Evolutionary conservation across 345 rosid species (phyloP).

Genomic region (Cardamine resedifolia): DNA sequence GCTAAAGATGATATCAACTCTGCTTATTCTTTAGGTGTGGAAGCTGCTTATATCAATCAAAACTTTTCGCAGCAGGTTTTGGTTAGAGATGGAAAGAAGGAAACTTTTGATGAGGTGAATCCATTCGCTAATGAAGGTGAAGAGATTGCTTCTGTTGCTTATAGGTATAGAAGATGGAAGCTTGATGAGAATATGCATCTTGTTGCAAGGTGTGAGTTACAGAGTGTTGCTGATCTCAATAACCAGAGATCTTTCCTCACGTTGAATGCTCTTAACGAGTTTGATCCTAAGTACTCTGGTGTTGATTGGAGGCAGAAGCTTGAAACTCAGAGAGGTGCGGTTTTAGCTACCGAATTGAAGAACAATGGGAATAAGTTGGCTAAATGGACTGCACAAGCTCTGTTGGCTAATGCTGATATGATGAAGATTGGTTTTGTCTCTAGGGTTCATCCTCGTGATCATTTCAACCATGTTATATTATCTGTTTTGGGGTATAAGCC

Average conservation of each 20-base stretch:
- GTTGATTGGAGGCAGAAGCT: constrained; percentile 98
- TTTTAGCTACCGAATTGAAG: constrained; percentile 92
- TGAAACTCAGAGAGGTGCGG: constrained; percentile 98
- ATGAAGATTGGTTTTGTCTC: constrained; percentile 98
- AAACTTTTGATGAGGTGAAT: constrained; percentile 77
- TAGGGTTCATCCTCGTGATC: constrained; percentile 97
- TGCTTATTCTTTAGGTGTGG: constrained; percentile 61
- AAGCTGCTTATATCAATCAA: constrained; percentile 56
- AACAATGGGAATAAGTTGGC: constrained; percentile 95
- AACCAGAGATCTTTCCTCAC: constrained; percentile 79
- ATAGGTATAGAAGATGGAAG: constrained; percentile 95
- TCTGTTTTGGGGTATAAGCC: constrained; percentile 94
- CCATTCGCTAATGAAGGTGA: constrained; percentile 93
- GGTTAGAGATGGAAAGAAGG: constrained; percentile 80
- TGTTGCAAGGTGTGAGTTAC: constrained; percentile 89
- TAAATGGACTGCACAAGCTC: constrained; percentile 95
- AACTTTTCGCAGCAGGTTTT: constrained; percentile 71
- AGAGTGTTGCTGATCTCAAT: constrained; percentile 78
- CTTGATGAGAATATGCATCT: constrained; percentile 75
- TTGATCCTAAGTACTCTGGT: constrained; percentile 91
- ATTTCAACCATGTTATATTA: constrained; percentile 88
- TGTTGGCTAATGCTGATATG: constrained; percentile 85
- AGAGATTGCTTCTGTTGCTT: constrained; percentile 95
- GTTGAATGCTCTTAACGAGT: constrained; percentile 91
- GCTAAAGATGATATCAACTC: constrained; percentile 39